A percentile compares a stretch with the other conserved stretches of the same genome.
phyloP scores from a whole-genome alignment of 2,329 filamentous ascomycete species.

The Hortaea werneckii region DNA sequence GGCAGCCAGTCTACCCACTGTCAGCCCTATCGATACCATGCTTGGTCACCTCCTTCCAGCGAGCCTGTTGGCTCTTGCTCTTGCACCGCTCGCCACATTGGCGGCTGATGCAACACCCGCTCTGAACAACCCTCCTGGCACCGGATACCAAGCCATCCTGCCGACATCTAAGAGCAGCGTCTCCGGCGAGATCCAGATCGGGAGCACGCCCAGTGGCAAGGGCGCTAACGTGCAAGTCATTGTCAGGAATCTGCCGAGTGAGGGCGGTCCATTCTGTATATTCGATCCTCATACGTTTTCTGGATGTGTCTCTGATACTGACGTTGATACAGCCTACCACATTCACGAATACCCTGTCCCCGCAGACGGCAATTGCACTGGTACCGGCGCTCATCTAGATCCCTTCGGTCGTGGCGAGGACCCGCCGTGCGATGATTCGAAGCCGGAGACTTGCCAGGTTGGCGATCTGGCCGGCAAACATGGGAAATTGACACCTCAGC shows the following conservation, averaged over 20 bases:
- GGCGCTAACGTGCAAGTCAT: not conserved
- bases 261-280: not conserved
- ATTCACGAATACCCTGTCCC: slow-evolving; percentile 58
- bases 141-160: not conserved
- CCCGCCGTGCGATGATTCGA: slow-evolving; percentile 47
- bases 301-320: not conserved
- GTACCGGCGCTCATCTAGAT: slow-evolving; percentile 58
- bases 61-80: too few relatives aligned
- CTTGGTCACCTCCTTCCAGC: too few relatives aligned
- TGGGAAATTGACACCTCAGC: slow-evolving; percentile 32
- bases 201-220: not conserved
- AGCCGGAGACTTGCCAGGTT: slow-evolving; percentile 59
- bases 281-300: not conserved
- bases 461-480: slow-evolving; percentile 70
- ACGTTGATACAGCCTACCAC: slow-evolving; percentile 47
- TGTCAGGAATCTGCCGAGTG: not conserved
- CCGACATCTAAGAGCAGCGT: not conserved
- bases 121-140: not conserved
- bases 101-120: not conserved
- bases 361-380: slow-evolving; percentile 59
- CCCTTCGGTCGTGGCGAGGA: slow-evolving; percentile 56
- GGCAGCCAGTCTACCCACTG: too few relatives aligned
- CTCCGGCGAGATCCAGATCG: not conserved
- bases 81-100: not conserved
- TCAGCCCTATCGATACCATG: too few relatives aligned